Conservation (phyloP, 1,139 yeast species). For the Nakaseomyces glabratus region DNA sequence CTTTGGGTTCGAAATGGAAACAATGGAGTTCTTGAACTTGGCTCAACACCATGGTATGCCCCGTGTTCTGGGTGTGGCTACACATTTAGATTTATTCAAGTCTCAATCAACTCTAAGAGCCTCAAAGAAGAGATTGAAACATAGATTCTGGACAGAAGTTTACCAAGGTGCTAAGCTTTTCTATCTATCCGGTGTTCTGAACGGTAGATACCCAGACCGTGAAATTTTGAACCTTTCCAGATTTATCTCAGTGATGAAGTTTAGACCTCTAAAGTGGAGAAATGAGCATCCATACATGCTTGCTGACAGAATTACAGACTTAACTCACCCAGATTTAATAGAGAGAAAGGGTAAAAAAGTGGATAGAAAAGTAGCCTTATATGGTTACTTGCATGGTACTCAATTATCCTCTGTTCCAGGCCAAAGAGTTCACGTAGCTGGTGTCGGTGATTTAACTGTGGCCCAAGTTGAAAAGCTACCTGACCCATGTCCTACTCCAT, state of each 20-base stretch:
- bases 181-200: conserved; percentile 88
- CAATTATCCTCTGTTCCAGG: conserved; percentile 58
- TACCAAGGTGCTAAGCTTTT: conserved; percentile 96
- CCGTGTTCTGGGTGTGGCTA: conserved; percentile 87
- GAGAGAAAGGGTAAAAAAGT: conserved; percentile 65
- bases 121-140: conserved; percentile 83
- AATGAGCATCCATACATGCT: conserved; percentile 93
- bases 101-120: conserved; percentile 84
- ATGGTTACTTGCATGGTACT: conserved; percentile 93
- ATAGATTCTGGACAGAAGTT: conserved; percentile 98
- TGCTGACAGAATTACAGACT: conserved; percentile 88
- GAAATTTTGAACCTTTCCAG: conserved; percentile 87
- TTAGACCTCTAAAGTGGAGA: conserved; percentile 97
- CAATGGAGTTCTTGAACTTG: conserved; percentile 94
- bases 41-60: conserved; percentile 99
- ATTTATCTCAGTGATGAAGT: conserved; percentile 94
- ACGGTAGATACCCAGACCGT: conserved; percentile 96
- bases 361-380: conserved; percentile 83
- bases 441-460: conserved; percentile 82
- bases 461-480: conserved; percentile 79
- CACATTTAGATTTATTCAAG: conserved; percentile 90
- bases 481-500: conserved; percentile 98
- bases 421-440: conserved; percentile 87
- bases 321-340: conserved; percentile 82
- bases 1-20: conserved; percentile 98